Conservation (phyloP, 768 basidiomycete genomes). For the Collybiopsis confluens region DNA sequence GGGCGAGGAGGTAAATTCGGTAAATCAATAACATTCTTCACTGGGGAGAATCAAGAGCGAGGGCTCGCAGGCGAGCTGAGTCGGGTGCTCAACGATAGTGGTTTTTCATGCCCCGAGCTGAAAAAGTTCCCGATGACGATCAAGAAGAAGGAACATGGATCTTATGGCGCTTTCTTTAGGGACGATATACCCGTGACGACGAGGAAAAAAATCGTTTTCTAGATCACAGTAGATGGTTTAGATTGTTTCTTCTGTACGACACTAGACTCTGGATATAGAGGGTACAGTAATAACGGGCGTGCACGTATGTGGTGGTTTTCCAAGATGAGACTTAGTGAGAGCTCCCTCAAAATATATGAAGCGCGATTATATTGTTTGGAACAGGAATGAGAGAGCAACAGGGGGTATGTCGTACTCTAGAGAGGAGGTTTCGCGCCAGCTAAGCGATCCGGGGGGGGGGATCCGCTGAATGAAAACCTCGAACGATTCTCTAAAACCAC, state of each 20-base stretch:
- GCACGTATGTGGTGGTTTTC: no score
- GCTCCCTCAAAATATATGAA: no score
- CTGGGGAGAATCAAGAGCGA: slow-evolving; percentile 81
- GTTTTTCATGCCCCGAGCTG: slow-evolving; percentile 67
- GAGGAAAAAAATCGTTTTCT: slow-evolving; percentile 8
- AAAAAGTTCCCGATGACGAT: slow-evolving; percentile 93
- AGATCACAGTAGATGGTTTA: no score
- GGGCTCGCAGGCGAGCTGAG: slow-evolving; percentile 91
- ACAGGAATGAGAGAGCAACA: no score
- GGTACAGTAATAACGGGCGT: no score
- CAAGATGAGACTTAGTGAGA: no score
- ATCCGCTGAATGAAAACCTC: no score
- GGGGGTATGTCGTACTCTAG: no score
- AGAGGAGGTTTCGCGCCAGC: no score
- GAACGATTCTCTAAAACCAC: no score
- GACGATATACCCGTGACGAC: slow-evolving; percentile 39
- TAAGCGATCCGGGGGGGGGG: no score
- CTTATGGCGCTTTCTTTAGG: slow-evolving; percentile 83
- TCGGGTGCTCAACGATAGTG: slow-evolving; percentile 83
- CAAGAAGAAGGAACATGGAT: slow-evolving; percentile 91
- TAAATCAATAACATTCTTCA: slow-evolving; percentile 95
- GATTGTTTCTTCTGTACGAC: neutral
- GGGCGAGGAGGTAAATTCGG: slow-evolving; percentile 89
- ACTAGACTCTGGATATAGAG: neutral
- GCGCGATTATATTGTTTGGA: no score